Percentiles rank a stretch among this genome's conserved stretches.
Conservation (phyloP, 2,329 filamentous ascomycete genomes). For the Juglanconis oblonga region DNA sequence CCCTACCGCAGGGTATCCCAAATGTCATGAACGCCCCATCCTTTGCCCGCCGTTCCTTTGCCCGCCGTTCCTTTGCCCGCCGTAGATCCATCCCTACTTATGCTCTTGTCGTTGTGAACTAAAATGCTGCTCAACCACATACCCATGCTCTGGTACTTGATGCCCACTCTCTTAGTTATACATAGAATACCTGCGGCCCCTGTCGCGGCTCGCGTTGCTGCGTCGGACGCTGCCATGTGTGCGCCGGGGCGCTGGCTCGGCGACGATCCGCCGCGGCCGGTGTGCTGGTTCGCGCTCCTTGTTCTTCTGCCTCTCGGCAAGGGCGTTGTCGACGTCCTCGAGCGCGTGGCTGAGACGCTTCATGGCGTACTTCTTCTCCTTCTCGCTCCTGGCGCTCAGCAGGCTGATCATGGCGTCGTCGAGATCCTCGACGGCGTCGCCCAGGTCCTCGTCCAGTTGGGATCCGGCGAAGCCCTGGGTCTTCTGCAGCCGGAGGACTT, state of each 20-base stretch:
- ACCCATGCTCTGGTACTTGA: too few species aligned
- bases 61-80: too few species aligned
- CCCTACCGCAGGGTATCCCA: too few species aligned
- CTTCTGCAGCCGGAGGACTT: conserved; percentile 11
- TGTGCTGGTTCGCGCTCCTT: neutral
- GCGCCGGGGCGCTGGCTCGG: neutral
- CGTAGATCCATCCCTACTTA: too few species aligned
- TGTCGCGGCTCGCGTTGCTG: neutral
- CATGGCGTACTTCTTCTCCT: conserved; percentile 8
- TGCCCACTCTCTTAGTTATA: neutral
- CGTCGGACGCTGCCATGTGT: neutral
- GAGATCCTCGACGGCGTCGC: conserved; percentile 13
- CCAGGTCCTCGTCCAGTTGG: conserved; percentile 7
- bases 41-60: too few species aligned
- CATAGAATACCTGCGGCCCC: conserved; percentile 7
- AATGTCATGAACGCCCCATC: too few species aligned
- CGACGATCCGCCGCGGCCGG: neutral
- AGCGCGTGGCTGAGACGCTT: conserved; percentile 7
- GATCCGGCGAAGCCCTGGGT: neutral
- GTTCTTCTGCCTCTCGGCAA: neutral
- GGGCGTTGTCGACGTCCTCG: conserved; percentile 6
- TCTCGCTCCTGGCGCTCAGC: conserved; percentile 8
- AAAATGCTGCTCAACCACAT: too few species aligned
- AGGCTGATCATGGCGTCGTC: conserved; percentile 5
- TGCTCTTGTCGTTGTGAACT: too few species aligned